Conservation (phyloP, 805 yeast species). For the Ogataea wickerhamii region DNA sequence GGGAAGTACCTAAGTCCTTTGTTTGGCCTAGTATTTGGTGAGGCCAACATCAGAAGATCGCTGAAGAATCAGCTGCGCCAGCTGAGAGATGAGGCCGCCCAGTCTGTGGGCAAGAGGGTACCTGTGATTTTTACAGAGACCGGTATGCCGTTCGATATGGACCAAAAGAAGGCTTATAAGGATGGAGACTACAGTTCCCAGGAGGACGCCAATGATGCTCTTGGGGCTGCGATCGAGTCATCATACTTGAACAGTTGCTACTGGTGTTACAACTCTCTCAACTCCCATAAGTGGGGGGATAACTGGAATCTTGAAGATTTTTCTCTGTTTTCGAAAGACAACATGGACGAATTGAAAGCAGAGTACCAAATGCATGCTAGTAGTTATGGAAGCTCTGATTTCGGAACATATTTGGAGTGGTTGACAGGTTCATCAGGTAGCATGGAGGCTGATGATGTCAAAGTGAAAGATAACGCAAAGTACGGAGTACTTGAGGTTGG, state of each 20-base stretch:
- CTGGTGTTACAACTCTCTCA: conserved; percentile 80
- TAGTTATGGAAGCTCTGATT: conserved; percentile 16
- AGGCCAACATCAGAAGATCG: conserved; percentile 68
- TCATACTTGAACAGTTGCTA: conserved; percentile 67
- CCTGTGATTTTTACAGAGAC: conserved; percentile 87
- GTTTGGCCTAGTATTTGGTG: conserved; percentile 79
- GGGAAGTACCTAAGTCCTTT: conserved; percentile 70
- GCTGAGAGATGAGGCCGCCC: conserved; percentile 60
- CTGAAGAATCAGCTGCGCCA: conserved; percentile 64
- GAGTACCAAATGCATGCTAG: conserved; percentile 13
- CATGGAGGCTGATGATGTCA: conserved; percentile 6
- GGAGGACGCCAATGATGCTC: conserved; percentile 78
- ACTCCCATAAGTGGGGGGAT: conserved; percentile 85
- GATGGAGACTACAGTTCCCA: conserved; percentile 71
- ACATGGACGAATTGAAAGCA: conserved; percentile 27
- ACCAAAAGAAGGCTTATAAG: conserved; percentile 64
- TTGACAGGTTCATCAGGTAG: conserved; percentile 14
- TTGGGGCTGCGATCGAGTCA: conserved; percentile 74
- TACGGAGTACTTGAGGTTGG: conserved; percentile 6
- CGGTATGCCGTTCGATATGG: conserved; percentile 98
- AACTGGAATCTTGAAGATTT: conserved; percentile 92
- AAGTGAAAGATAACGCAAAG: conserved; percentile 6
- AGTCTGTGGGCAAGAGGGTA: conserved; percentile 54
- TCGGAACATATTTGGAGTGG: conserved; percentile 25
- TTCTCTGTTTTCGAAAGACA: conserved; percentile 78